Evolutionary conservation across 192 early-diverging fungal species (phyloP), one percentile per base, ranked within the genome.

Genomic region (Rhizophagus prolifer): DNA sequence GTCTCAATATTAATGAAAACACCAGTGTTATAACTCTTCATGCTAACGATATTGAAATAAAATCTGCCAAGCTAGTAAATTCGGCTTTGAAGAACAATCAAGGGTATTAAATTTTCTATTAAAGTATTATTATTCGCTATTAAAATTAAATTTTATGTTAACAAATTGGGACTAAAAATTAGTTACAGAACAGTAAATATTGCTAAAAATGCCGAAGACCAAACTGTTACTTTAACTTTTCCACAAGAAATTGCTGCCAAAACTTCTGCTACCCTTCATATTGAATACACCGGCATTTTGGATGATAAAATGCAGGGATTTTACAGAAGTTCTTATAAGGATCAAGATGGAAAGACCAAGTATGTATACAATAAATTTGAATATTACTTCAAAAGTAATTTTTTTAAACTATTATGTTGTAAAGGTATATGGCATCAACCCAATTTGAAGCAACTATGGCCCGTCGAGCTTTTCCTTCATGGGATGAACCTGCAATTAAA

Each of bases 401-500:
- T 31, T 30, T 14, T n/a, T 26, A 19, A 70, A 16, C 58, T 14
- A 10, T 30, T 44, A 60, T 61, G 28, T 13, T 25, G 13, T 70
- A 79, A 46, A 91, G 88, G 80, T 89, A 92, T 81, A 86, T 99
- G 79, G 95, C 93, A 10, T 93, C 92, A 9, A 98, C 97, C 9
- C 97, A 99, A 82, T 99, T 98, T 78, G 95, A 98, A 87, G 88
- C 95, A 12, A 96, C 94, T 25, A 92, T 96, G 80, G 93, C 93
- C 34, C 92, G 97, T 72, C 90, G 94, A 41, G 92, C 93, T 19
- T 93, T 99, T 83, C 97, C 97, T n/a, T 98, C 92, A 82, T 98
- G 92, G 91, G 97, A 99, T 84, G 97, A 98, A 86, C 97, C 97
- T 44, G 88, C 90, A 72, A 88, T 94, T 61, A 99, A 99, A 86